Evolutionary conservation across 352 stramenopile species (phyloP), one percentile per base, ranked within the genome.

Genomic region (Phytophthora citrophthora): DNA sequence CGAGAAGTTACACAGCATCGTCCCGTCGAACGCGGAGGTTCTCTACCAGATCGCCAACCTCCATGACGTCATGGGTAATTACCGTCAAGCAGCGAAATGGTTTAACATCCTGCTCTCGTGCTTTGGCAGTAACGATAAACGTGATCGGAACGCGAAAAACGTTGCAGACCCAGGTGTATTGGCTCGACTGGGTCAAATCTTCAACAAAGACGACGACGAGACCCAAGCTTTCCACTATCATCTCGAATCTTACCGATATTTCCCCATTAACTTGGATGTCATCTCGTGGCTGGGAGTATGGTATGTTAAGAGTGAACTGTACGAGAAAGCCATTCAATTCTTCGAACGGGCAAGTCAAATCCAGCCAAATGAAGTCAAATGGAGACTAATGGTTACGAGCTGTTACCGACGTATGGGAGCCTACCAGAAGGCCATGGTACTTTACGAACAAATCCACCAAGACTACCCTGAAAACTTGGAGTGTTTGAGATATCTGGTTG

Each of bases 251-350:
- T 98, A 98, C 55, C 75, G 95, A 31, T 93, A 97, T 59, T 98
- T 98, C 64, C 97, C 96, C 7, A 88, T 97, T 52, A 98, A 99
- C 70, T 76, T 99, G 23, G 95, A 99, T 67, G 94, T 98, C 38
- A 98, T 99, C 53, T 96, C 87, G 10, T 98, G 93, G 94, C 89
- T 99, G 39, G 96, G 94, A 15, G 91, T 98, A 15, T 98, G 95
- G 95, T 99, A 98, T 64, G 94, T 99, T 58, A 98, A 98, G 72
- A 94, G 90, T 32, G 95, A 99, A 64, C 81, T 99, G 66, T 99
- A 98, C 69, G 95, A 98, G 65, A 98, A 98, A 68, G 94, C 93
- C 9, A 98, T 99, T 46, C 79, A 96, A 46, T 99, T 98, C 70
- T 99, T 99, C 55, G 86, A 98, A 64, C 83, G 93, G 23, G 97